Percentiles rank a stretch among this genome's conserved stretches.
Evolutionary conservation across 805 yeast genomes (phyloP).

Genomic region (Yarrowia sp.): DNA sequence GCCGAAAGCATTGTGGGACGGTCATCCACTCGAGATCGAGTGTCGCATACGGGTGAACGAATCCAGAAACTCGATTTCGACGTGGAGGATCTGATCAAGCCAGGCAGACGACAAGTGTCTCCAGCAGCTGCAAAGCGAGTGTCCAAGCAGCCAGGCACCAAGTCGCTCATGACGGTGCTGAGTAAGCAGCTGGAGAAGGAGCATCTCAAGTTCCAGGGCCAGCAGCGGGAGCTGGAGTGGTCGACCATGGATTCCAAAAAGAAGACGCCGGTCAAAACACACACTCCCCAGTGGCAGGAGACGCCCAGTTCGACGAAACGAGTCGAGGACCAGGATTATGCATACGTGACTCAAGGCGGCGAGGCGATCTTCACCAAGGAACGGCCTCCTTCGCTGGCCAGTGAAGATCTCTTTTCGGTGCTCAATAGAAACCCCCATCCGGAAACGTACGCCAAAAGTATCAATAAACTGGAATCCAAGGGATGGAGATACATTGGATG

Average conservation of each 20-base stretch:
- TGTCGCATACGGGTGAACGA: constrained; percentile 21
- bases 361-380: constrained; percentile 42
- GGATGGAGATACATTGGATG: constrained; percentile 66
- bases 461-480: constrained; percentile 55
- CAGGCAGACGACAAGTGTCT: not conserved
- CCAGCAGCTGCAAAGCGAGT: not conserved
- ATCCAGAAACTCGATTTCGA: constrained; percentile 27
- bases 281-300: constrained; percentile 24
- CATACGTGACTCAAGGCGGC: constrained; percentile 44
- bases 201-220: constrained; percentile 4
- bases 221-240: constrained; percentile 34
- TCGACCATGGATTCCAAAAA: not conserved
- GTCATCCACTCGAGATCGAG: constrained; percentile 30
- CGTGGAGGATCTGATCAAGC: constrained; percentile 31
- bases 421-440: constrained; percentile 43
- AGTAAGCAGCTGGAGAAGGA: constrained; percentile 41
- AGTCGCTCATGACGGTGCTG: constrained; percentile 41
- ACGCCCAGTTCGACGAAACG: constrained; percentile 2
- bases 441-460: constrained; percentile 45
- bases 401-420: constrained; percentile 44
- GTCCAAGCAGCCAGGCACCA: not conserved
- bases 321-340: constrained; percentile 41
- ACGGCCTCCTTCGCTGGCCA: constrained; percentile 42
- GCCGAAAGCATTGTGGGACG: constrained; percentile 29
- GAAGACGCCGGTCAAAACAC: not conserved